Evolutionary conservation across 805 yeast species (phyloP), one percentile per base, ranked within the genome.

Genomic region (Komagataella mondaviorum): DNA sequence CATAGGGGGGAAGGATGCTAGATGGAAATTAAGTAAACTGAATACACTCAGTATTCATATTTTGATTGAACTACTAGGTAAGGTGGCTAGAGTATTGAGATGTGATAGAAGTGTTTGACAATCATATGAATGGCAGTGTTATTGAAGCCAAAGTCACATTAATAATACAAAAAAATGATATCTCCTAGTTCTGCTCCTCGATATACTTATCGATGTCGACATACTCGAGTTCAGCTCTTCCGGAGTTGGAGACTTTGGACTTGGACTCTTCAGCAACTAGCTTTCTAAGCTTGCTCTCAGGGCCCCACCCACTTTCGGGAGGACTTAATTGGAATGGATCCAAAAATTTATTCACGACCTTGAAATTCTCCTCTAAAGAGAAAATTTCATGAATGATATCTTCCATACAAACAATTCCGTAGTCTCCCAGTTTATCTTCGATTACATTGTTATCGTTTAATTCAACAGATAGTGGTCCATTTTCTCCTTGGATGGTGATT

Each of bases 381-480:
- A 71, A 72, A 51, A 86, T 72, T 67, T 85, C 91, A 61, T 82
- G 88, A 51, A 86, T 77, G 52, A 86, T 72, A 67, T 86, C 95
- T 69, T 86, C 93, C 17, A 84, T 76, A 77, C 95, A 86, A 55
- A 86, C 80, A 54, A 83, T 70, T 24, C 91, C 89, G 51, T 71
- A 69, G 6, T 83, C 85, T 45, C 83, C 83, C 55, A 86, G 72
- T 59, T 72, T 70, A 59, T 85, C 89, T 68, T 86, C 95, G 50
- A 86, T 82, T 45, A 81, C 66, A 59, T 79, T 81, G 70, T 86
- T 86, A 66, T 83, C 88, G 64, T 85, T 86, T 58, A 86, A 68
- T 53, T 80, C 75, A 45, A 75, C 65, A 49, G 71, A 69, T 48
- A 69, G 71, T 1, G 53, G 57, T 22, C 55, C 54, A 23, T 64